Conservation (phyloP, 352 stramenopile genomes). For the Halophytophthora polymorphica region DNA sequence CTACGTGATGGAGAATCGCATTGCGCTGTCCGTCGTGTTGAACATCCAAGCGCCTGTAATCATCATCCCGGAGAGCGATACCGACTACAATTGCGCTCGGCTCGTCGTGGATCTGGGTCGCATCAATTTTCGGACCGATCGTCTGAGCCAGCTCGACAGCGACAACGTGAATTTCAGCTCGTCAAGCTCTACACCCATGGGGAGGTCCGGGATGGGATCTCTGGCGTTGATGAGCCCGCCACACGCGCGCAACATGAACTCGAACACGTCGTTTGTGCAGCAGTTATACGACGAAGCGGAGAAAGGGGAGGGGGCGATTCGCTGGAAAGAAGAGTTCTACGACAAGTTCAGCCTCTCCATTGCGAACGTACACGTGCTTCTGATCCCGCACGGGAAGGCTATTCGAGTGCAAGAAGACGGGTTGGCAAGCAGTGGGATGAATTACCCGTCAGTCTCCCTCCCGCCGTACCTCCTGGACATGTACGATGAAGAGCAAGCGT, state of each 20-base stretch:
- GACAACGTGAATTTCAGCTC: conserved; percentile 38
- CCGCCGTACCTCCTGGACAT: conserved; percentile 37
- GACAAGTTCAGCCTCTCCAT: conserved; percentile 87
- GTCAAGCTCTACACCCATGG: conserved; percentile 24
- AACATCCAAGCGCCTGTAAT: conserved; percentile 86
- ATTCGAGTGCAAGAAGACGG: conserved; percentile 21
- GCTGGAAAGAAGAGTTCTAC: conserved; percentile 90
- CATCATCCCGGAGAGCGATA: conserved; percentile 80
- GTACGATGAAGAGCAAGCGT: conserved; percentile 56
- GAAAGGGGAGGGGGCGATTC: conserved; percentile 75
- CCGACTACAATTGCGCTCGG: conserved; percentile 71
- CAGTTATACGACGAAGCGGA: conserved; percentile 87
- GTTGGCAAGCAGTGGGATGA: conserved; percentile 17
- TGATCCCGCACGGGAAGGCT: conserved; percentile 72
- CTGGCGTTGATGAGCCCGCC: conserved; percentile 40
- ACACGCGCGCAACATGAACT: conserved; percentile 31
- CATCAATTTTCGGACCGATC: conserved; percentile 83
- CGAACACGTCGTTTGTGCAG: conserved; percentile 76
- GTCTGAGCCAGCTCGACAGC: conserved; percentile 73
- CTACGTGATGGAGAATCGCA: conserved; percentile 85
- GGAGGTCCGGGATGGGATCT: conserved; percentile 27
- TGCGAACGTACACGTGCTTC: conserved; percentile 78
- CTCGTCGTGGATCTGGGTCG: conserved; percentile 81
- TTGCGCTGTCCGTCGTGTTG: conserved; percentile 75
- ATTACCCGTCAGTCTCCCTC: conserved; percentile 37